Evolutionary conservation across 495 filamentous ascomycete species (phyloP).

Genomic region (Tetracladium setigerum): DNA sequence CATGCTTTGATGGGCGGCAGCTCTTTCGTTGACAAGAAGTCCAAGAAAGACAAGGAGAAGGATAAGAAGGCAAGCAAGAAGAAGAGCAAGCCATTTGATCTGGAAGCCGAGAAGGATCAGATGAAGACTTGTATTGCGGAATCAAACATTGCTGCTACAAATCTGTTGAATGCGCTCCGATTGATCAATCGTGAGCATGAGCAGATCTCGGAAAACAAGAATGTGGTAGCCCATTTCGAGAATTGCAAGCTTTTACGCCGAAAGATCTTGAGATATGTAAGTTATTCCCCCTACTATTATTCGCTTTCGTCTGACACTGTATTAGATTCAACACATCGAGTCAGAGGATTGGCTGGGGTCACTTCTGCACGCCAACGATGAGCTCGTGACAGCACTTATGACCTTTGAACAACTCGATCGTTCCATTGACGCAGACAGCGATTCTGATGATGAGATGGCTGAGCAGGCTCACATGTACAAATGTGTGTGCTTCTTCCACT

Average conservation of each 20-base stretch:
- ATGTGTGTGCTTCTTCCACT: conserved; percentile 25
- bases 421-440: conserved; percentile 92
- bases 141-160: conserved; percentile 80
- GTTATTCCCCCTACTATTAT: conserved; percentile 4
- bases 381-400: conserved; percentile 86
- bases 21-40: conserved; percentile 6
- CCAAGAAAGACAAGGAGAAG: conserved; percentile 13
- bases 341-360: conserved; percentile 74
- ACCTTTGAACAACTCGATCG: conserved; percentile 92
- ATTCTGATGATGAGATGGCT: conserved; percentile 69
- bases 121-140: conserved; percentile 80
- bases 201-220: conserved; percentile 75
- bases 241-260: conserved; percentile 76
- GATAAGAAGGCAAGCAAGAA: conserved; percentile 41
- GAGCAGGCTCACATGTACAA: conserved; percentile 47
- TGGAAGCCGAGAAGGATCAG: conserved; percentile 79
- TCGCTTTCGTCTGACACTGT: not conserved
- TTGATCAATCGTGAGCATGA: conserved; percentile 86
- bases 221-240: conserved; percentile 73
- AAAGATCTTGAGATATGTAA: conserved; percentile 76
- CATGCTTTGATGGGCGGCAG: no score
- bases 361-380: conserved; percentile 75
- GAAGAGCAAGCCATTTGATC: conserved; percentile 57
- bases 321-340: conserved; percentile 70
- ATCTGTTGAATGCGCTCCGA: conserved; percentile 81